These are phyloP conservation scores for Talaromyces sp. DNA, from an alignment of 2,329 filamentous ascomycete genomes.

Conservation along the genomic window DNA sequence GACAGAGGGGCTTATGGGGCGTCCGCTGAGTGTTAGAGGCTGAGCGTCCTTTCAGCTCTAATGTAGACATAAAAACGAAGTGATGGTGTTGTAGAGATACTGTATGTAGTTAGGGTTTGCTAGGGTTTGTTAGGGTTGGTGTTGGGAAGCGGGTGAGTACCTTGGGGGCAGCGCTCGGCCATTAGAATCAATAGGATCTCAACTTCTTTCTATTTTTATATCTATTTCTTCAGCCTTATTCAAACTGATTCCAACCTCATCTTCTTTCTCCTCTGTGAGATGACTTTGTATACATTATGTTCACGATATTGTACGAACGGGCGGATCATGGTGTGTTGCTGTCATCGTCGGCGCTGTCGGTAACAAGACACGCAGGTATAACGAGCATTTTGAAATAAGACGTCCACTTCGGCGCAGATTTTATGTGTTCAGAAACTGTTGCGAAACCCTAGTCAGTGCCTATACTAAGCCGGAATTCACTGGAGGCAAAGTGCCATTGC, in stretches of 20 bases:
- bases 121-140: neutral
- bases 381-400: neutral
- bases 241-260: constrained; percentile 10
- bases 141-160: constrained; percentile 3
- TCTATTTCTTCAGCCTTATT: neutral
- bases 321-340: neutral
- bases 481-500: neutral
- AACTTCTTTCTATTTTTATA: neutral
- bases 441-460: neutral
- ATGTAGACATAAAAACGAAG: neutral
- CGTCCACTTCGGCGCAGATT: neutral
- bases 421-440: neutral
- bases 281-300: neutral
- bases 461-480: neutral
- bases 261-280: neutral
- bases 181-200: neutral
- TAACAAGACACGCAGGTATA: neutral
- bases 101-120: neutral
- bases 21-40: neutral
- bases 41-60: neutral
- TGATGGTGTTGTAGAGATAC: neutral
- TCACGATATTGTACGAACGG: neutral
- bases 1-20: neutral
- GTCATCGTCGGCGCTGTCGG: neutral
- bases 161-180: constrained; percentile 3